phyloP scores from a whole-genome alignment of 306 rosid genomes.

The Comarum palustre region DNA sequence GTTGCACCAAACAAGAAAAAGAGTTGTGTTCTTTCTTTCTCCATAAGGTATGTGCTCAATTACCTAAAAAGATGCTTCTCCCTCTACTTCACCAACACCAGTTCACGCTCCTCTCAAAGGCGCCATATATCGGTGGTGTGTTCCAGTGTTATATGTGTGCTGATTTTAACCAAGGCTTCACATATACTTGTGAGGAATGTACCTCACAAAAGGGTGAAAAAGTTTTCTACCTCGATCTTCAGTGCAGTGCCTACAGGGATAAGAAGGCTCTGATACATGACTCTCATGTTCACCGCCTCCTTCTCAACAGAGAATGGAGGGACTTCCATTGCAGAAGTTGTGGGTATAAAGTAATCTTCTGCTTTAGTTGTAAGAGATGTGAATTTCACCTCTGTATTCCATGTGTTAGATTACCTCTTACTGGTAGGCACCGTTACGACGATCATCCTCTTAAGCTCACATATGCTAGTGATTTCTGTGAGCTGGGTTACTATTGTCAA shows the following conservation, averaged over 20 bases:
- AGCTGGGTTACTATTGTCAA: neutral
- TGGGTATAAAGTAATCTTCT: neutral
- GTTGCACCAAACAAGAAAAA: neutral
- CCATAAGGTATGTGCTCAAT: neutral
- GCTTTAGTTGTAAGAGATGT: neutral
- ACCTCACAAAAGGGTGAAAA: neutral
- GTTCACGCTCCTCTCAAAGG: neutral
- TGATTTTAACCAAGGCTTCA: neutral
- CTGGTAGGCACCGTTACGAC: neutral
- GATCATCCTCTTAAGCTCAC: conserved; percentile 12
- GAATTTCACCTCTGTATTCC: neutral
- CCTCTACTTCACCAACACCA: neutral
- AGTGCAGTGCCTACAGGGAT: neutral
- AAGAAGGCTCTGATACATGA: neutral
- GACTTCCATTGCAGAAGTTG: neutral
- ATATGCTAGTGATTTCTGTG: too few relatives aligned
- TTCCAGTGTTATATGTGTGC: neutral
- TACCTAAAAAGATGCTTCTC: neutral
- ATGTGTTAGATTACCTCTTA: neutral
- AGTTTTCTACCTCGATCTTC: neutral
- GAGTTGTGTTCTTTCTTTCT: neutral
- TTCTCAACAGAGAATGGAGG: too few relatives aligned
- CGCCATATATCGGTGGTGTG: neutral
- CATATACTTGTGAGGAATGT: neutral
- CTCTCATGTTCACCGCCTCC: neutral